Evolutionary conservation across 371 early-diverging fungal genomes (phyloP).

Genomic region (Mortierella sp.): DNA sequence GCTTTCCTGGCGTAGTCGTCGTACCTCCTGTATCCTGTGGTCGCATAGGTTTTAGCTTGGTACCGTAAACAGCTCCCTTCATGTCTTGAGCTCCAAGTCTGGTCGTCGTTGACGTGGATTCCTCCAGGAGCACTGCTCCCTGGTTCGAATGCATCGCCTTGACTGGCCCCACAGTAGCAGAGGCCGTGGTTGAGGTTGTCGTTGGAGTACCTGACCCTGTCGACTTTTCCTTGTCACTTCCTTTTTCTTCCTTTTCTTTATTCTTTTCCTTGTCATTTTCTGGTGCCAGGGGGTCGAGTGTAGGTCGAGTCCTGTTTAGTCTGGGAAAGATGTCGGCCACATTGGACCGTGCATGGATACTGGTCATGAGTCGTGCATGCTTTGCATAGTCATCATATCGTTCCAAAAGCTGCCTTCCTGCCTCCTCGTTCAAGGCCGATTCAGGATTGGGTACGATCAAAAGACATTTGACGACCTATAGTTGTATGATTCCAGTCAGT

Average conservation of each 20-base stretch:
- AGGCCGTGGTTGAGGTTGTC: neutral
- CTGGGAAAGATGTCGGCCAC: constrained; percentile 18
- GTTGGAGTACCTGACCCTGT: neutral
- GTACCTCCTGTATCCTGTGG: too few species aligned
- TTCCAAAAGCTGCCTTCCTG: constrained; percentile 87
- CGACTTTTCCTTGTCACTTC: neutral
- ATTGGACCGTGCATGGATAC: constrained; percentile 71
- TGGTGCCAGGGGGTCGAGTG: neutral
- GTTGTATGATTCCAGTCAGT: too few species aligned
- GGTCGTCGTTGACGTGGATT: too few species aligned
- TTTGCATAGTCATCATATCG: constrained; percentile 84
- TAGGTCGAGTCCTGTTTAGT: neutral
- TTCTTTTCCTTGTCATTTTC: neutral
- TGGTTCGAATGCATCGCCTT: neutral
- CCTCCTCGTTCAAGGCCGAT: constrained; percentile 93
- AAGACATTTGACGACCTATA: constrained; percentile 87
- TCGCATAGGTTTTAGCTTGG: too few species aligned
- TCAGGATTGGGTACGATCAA: constrained; percentile 95
- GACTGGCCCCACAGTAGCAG: neutral
- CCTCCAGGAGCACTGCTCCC: neutral
- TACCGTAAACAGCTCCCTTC: too few species aligned
- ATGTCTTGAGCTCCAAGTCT: too few species aligned
- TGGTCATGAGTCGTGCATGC: constrained; percentile 79
- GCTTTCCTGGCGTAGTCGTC: too few species aligned
- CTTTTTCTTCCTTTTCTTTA: neutral